These are phyloP conservation scores for Picea sitchensis DNA, from an alignment of 75 land plant species.

Conservation along the genomic window DNA sequence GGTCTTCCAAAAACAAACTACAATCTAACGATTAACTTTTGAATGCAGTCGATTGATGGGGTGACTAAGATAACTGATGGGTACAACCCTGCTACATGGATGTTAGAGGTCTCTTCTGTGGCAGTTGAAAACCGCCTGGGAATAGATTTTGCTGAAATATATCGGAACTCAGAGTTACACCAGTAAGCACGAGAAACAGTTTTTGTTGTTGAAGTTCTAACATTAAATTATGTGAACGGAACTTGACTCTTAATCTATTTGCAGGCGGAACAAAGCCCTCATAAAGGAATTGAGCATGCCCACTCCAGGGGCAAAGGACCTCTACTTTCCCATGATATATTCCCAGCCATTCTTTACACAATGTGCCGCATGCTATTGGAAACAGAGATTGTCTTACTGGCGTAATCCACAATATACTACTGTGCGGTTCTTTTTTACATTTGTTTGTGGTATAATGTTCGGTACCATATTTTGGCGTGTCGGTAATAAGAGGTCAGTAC, in stretches of 20 bases:
- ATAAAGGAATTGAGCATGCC: slow-evolving; percentile 68
- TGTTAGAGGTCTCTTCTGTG: slow-evolving; percentile 52
- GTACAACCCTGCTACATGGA: slow-evolving; percentile 79
- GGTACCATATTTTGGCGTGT: slow-evolving; percentile 72
- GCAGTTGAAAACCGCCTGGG: slow-evolving; percentile 38
- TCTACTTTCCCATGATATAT: slow-evolving; percentile 63
- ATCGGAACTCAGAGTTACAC: slow-evolving; percentile 41
- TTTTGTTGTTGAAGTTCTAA: slow-evolving; percentile 20
- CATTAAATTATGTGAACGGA: background rate
- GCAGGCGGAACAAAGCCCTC: slow-evolving; percentile 55
- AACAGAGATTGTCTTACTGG: slow-evolving; percentile 79
- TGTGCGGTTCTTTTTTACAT: slow-evolving; percentile 62
- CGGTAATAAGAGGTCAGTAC: slow-evolving; percentile 36
- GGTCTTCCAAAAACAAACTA: too few species aligned
- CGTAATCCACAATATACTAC: slow-evolving; percentile 72
- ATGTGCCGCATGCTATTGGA: slow-evolving; percentile 57
- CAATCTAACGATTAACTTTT: too few species aligned
- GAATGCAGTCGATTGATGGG: slow-evolving; percentile 12
- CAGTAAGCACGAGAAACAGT: slow-evolving; percentile 25
- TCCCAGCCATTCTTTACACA: slow-evolving; percentile 50
- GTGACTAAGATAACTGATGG: slow-evolving; percentile 56
- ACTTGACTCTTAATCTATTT: too few species aligned
- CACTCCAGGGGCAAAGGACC: slow-evolving; percentile 53
- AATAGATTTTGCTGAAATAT: slow-evolving; percentile 62
- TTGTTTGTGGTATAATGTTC: slow-evolving; percentile 46